Evolutionary conservation across 1,284 basidiomycete genomes (phyloP), one percentile per base, ranked within the genome.

Genomic region (Bjerkandera adusta): DNA sequence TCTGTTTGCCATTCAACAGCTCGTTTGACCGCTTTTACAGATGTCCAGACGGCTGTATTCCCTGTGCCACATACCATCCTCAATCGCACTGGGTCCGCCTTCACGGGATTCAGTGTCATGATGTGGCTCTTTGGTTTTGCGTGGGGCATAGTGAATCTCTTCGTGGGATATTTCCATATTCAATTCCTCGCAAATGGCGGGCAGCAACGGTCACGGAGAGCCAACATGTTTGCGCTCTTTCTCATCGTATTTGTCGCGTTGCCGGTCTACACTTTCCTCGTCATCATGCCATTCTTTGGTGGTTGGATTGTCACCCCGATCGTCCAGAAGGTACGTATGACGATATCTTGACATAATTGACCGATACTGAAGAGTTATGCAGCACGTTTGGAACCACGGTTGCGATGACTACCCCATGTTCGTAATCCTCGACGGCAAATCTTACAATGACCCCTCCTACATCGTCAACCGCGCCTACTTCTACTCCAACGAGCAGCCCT

Each of bases 371-470:
- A n/a, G 8, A 8, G 27, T 8, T 30, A 16, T 16, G 18, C 34
- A 36, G 34, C 7, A 36, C 15, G 34, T 42, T n/a, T 51, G 46
- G 45, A 33, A 51, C 16, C 49, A 51, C 34, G 27, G 45, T 4
- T 51, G 49, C 24, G 49, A 51, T 25, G 33, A 15, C 34, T 51
- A 51, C 24, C 49, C 49, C 8, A 51, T 51, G 49, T 51, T 43
- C 33, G 49, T 42, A 7, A 48, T 51, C 33, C 41, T 51, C 4
- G 49, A 51, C 33, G 49, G 15, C 2, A 40, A 36, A 16, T 33
- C 44, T 5, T 33, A 43, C 24, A 47, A 51, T 15, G 45, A 47
- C 18, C 35, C 45, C 12, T 16, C 20, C 3, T 48, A 39, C 21
- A 29, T 45, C 16, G 27, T 33, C 30, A 38, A 47, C 40, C 20